phyloP scores from a whole-genome alignment of 2,329 filamentous ascomycete species.

The Neophaeococcomyces aloes region DNA sequence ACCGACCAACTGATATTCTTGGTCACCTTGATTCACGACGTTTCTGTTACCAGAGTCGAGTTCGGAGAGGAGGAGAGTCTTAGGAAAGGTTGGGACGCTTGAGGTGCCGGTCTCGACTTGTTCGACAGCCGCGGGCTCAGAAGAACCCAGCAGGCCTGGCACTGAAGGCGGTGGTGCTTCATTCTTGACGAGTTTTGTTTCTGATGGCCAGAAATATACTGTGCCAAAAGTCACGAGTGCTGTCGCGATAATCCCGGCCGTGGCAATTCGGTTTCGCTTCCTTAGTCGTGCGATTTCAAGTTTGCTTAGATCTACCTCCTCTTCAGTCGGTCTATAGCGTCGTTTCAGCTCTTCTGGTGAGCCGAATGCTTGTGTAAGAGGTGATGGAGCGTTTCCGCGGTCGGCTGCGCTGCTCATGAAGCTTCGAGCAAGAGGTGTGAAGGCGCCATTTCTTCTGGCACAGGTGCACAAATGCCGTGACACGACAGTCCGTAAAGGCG shows the following conservation, averaged over 20 bases:
- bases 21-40: constrained; percentile 35
- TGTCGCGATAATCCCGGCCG: constrained; percentile 29
- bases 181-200: constrained; percentile 26
- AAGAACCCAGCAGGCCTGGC: constrained; percentile 25
- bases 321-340: constrained; percentile 12
- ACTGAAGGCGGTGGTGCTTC: constrained; percentile 32
- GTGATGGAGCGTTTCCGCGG: constrained; percentile 7
- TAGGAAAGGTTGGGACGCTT: constrained; percentile 69
- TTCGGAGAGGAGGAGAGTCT: constrained; percentile 53
- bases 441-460: constrained; percentile 4
- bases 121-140: constrained; percentile 54
- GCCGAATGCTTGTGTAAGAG: constrained; percentile 8
- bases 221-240: constrained; percentile 33
- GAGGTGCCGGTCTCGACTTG: constrained; percentile 71
- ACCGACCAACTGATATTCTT: constrained; percentile 79
- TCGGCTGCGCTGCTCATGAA: constrained; percentile 11
- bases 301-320: constrained; percentile 9
- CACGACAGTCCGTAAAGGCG: constrained; percentile 14
- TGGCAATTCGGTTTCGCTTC: constrained; percentile 16
- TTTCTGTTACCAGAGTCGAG: constrained; percentile 24
- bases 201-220: constrained; percentile 19
- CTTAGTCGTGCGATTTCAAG: constrained; percentile 13
- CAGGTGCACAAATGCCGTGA: constrained; percentile 14
- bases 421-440: constrained; percentile 7
- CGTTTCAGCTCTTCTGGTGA: constrained; percentile 17